These are phyloP conservation scores for Monosporascus sp. DNA, from an alignment of 2,329 filamentous ascomycete species.

Conservation along the genomic window DNA sequence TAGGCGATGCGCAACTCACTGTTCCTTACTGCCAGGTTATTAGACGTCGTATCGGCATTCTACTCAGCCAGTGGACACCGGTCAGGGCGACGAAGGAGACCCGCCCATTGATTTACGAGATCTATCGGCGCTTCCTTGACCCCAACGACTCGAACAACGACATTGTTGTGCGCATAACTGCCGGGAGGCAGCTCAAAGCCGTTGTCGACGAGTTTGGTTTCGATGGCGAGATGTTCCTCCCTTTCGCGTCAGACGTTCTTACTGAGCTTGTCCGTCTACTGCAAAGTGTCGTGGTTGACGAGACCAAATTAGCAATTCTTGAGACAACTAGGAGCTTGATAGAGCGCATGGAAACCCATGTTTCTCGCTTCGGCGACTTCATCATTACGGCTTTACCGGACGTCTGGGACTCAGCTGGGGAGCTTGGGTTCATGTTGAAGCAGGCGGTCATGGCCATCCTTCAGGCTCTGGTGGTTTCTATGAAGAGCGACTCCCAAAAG, in stretches of 20 bases:
- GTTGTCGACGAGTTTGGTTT: constrained; percentile 85
- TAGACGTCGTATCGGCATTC: constrained; percentile 78
- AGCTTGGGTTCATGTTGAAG: constrained; percentile 85
- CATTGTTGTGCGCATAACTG: constrained; percentile 84
- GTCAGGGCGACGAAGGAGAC: constrained; percentile 66
- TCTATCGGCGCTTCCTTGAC: constrained; percentile 82
- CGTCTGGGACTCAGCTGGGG: constrained; percentile 77
- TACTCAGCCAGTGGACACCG: constrained; percentile 84
- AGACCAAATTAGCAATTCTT: constrained; percentile 85
- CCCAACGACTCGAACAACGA: constrained; percentile 76
- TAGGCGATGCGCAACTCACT: constrained; percentile 66
- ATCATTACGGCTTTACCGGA: constrained; percentile 75
- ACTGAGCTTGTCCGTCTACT: constrained; percentile 71
- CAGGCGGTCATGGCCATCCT: constrained; percentile 86
- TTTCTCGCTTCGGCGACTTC: constrained; percentile 64
- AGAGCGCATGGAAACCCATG: constrained; percentile 71
- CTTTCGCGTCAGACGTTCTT: constrained; percentile 70
- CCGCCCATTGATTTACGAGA: constrained; percentile 73
- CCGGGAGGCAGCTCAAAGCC: constrained; percentile 75
- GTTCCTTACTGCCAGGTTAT: constrained; percentile 69
- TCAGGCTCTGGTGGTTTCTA: constrained; percentile 75
- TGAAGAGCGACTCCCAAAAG: constrained; percentile 69
- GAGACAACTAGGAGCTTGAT: constrained; percentile 81
- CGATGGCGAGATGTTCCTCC: constrained; percentile 64
- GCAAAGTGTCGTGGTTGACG: constrained; percentile 70